Conservation (phyloP, 805 yeast species). For the Candida maris region DNA sequence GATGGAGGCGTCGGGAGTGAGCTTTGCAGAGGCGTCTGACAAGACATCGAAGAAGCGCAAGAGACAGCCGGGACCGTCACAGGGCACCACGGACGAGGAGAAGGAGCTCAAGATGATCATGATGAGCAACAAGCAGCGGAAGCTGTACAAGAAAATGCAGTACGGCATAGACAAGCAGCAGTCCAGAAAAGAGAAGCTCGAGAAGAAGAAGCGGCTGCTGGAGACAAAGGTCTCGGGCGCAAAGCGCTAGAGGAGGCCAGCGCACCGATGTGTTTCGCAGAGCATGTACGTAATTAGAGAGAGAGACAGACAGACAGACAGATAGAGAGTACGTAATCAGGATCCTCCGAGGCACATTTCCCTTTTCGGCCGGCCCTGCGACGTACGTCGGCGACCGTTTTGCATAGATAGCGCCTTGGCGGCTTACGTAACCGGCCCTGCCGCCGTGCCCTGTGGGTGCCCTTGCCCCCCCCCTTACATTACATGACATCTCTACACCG, state of each 20-base stretch:
- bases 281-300: no score
- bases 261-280: no score
- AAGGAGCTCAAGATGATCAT: constrained; percentile 90
- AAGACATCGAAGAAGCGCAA: constrained; percentile 35
- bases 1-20: constrained; percentile 84
- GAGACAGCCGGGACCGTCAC: constrained; percentile 49
- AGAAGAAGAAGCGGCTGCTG: constrained; percentile 65
- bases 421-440: no score
- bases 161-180: constrained; percentile 83
- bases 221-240: constrained; percentile 44
- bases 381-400: no score
- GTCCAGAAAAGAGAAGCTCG: constrained; percentile 62
- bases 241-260: neutral
- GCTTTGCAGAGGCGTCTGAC: constrained; percentile 53
- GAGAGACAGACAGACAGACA: no score
- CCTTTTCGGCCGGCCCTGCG: no score
- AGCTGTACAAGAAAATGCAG: constrained; percentile 91
- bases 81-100: constrained; percentile 53
- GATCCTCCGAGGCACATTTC: no score
- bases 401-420: no score
- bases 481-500: no score
- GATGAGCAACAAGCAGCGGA: constrained; percentile 97
- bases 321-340: no score
- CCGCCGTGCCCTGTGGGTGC: no score
- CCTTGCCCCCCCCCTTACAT: no score